phyloP scores from a whole-genome alignment of 352 stramenopile species.

The Phytophthora sojae region DNA sequence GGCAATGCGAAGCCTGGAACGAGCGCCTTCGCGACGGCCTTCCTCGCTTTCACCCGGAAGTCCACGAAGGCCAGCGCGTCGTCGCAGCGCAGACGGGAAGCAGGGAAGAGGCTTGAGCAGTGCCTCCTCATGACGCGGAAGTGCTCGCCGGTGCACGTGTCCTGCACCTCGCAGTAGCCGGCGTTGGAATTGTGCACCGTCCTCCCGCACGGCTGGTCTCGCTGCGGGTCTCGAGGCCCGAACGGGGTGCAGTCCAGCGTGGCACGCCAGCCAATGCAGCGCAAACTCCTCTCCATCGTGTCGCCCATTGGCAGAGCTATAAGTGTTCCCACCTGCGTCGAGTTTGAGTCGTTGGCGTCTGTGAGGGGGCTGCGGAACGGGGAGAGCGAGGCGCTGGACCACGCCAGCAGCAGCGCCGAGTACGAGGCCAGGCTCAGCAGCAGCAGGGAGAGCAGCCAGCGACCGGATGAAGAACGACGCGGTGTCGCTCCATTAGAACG shows the following conservation, averaged over 20 bases:
- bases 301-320: conserved; percentile 25
- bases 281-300: conserved; percentile 9
- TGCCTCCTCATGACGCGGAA: conserved; percentile 38
- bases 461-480: background rate
- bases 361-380: conserved; percentile 1
- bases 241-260: conserved; percentile 29
- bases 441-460: conserved; percentile 21
- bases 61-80: conserved; percentile 47
- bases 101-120: conserved; percentile 35
- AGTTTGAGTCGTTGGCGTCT: background rate
- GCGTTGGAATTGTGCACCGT: conserved; percentile 20
- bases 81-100: conserved; percentile 42
- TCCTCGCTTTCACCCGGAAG: conserved; percentile 28
- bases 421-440: conserved; percentile 17
- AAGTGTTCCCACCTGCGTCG: background rate
- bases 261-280: conserved; percentile 36
- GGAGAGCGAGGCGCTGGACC: conserved; percentile 18
- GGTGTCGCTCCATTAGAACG: background rate
- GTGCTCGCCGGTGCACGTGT: conserved; percentile 31
- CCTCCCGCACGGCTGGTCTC: conserved; percentile 23
- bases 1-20: conserved; percentile 26
- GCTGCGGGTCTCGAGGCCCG: conserved; percentile 12
- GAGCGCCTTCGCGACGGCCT: conserved; percentile 25
- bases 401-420: conserved; percentile 18
- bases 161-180: conserved; percentile 56